Evolutionary conservation across 495 filamentous ascomycete species (phyloP), one percentile per base, ranked within the genome.

Genomic region (Xylaria sp.): DNA sequence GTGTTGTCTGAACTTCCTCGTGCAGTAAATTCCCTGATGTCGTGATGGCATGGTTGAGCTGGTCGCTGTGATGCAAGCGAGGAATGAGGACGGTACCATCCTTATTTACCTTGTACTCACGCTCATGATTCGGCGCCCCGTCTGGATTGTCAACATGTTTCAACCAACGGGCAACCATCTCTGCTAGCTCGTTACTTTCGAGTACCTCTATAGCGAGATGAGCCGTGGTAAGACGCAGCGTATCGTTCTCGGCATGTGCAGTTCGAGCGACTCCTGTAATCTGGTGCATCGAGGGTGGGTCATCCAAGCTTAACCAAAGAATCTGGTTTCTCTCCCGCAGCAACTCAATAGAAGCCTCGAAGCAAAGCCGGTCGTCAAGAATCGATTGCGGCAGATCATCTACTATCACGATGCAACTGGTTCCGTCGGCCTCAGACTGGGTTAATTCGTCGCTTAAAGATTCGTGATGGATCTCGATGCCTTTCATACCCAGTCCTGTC

Each of bases 221-320:
- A n/a, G 53, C 15, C 33, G 63, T 66, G 3, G 46, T 53, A 5
- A 66, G 44, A 0, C 44, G 63, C 26, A 66, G 19, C 3, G 33
- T 5, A 15, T 31, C 29, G 21, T 66, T 66, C n/a, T 66, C 63
- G 15, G 44, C 63, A 53, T 66, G 63, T 4, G 63, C 63, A 17
- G 63, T 52, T 24, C 63, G 44, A 35, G 44, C 44, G 3, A 66
- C 3, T 5, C 63, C 43, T 14, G 43, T n/a, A 29, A 66, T 37
- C 24, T 66, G 63, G 31, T 66, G 63, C 44, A 66, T 52, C 26
- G 44, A 19, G 7, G 26, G 4, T 7, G 63, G 63, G 9, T 19
- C 17, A 53, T 66, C 63, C 1, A 40, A 40, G 33, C 63, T 52
- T 5, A 66, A 5, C 63, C 63, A 66, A n/a, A 66, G 5, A 26